These are phyloP conservation scores for Saccharomycopsis microspora DNA, from an alignment of 805 yeast species.

Conservation along the genomic window DNA sequence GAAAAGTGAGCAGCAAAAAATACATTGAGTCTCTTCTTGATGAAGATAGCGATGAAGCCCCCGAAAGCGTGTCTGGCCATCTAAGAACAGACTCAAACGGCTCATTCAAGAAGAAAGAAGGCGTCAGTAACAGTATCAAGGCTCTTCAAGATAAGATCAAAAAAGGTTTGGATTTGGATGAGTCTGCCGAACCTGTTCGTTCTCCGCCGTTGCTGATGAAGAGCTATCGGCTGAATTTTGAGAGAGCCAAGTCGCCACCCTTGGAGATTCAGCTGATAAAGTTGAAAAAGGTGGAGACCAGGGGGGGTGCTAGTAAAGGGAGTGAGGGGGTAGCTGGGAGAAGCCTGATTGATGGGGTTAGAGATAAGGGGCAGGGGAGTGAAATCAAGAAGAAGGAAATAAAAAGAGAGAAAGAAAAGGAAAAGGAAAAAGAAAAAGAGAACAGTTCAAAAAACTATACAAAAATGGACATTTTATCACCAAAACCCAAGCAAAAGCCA, in stretches of 20 bases:
- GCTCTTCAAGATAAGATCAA: slow-evolving; percentile 17
- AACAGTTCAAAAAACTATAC: neutral
- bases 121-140: slow-evolving; percentile 16
- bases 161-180: slow-evolving; percentile 16
- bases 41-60: neutral
- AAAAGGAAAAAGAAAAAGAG: too few relatives aligned
- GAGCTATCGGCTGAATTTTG: slow-evolving; percentile 8
- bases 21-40: slow-evolving; percentile 9
- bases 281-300: neutral
- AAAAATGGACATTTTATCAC: neutral
- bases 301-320: neutral
- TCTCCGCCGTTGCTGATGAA: slow-evolving; percentile 9
- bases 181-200: slow-evolving; percentile 1
- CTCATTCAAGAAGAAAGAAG: slow-evolving; percentile 12
- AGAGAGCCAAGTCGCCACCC: slow-evolving; percentile 9
- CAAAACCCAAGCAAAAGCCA: neutral
- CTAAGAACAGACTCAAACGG: slow-evolving; percentile 1
- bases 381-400: too few relatives aligned
- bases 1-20: slow-evolving; percentile 9
- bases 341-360: neutral
- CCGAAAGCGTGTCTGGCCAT: neutral
- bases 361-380: too few relatives aligned
- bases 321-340: too few relatives aligned
- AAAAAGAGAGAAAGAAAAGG: too few relatives aligned
- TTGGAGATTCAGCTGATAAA: neutral